Evolutionary conservation across 1,284 basidiomycete genomes (phyloP), one percentile per base, ranked within the genome.

Genomic region (Ceratobasidium theobromae): DNA sequence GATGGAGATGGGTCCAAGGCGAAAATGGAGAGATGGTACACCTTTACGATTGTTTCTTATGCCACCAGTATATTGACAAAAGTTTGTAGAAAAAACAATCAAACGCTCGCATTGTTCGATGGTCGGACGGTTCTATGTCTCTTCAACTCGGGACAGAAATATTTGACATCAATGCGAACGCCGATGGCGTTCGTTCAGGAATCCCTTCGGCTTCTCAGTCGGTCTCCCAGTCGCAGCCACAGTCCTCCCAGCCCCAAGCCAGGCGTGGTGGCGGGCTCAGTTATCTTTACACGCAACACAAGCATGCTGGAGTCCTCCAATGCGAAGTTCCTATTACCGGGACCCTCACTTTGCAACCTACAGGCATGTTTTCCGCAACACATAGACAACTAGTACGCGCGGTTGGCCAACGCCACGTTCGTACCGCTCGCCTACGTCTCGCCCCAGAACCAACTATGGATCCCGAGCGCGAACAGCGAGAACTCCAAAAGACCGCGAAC

Each of bases 271-370:
- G 41, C 43, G 54, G 54, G 28, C 79, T 92, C 45, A 91, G 91
- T 6, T 96, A 95, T 77, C 86, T 95, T 68, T 91, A 94, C 68
- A 91, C 93, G 11, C 92, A 95, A 72, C 93, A 96, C 78, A 88
- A 89, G 72, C 86, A 89, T 54, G 89, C 89, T 4, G 86, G 89
- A 69, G 85, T 96, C 21, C 81, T 95, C 41, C 92, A 95, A 76
- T 83, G 91, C 23, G 92, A 95, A 75, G 86, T 88, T 0, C 80
- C 90, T 68, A 81, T 96, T 68, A 88, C 89, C 1, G 93, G 92
- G 32, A 86, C 87, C 72, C 87, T 96, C 82, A 83, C 87, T 18
- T 81, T 96, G 70, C 86, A 89, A 9, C 94, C 93, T 0, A 91
- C 91, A 8, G 89, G 90, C 68, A 91, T 95, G 85, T 88, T 93